Percentiles rank a stretch among this genome's conserved stretches.
Evolutionary conservation across 2,329 filamentous ascomycete genomes (phyloP).

Genomic region (Xylariaceae sp.): DNA sequence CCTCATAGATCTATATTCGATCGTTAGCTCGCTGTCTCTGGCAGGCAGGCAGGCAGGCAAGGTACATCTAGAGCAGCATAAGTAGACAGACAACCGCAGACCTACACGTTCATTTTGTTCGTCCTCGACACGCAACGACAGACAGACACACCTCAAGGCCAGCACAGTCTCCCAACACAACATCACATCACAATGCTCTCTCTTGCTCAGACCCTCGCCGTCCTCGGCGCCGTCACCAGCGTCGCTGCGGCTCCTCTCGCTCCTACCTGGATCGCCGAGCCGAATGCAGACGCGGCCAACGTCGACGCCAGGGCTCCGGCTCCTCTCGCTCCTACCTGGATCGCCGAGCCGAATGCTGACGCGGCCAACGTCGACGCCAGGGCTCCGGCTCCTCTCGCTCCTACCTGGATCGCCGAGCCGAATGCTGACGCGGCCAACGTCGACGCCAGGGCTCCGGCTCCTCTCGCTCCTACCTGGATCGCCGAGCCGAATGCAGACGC

Average conservation of each 20-base stretch:
- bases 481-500: too few species aligned
- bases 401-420: too few species aligned
- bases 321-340: too few species aligned
- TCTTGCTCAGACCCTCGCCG: conserved; percentile 21
- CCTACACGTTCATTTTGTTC: background rate
- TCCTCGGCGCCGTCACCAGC: conserved; percentile 20
- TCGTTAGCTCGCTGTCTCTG: conserved; percentile 5
- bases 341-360: conserved; percentile 30
- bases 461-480: too few species aligned
- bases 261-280: background rate
- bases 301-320: too few species aligned
- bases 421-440: too few species aligned
- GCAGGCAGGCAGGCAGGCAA: too few species aligned
- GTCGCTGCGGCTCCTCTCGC: conserved; percentile 14
- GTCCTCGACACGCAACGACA: background rate
- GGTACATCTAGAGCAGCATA: too few species aligned
- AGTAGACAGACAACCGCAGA: background rate
- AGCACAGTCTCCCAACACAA: background rate
- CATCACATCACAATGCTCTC: conserved; percentile 23
- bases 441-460: too few species aligned
- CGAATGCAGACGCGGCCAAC: too few species aligned
- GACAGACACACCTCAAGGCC: background rate
- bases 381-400: too few species aligned
- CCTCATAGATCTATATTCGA: conserved; percentile 2
- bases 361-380: conserved; percentile 29